Evolutionary conservation across 2,329 filamentous ascomycete genomes (phyloP).

Genomic region (Dryadomyces quercus-mongolicae): DNA sequence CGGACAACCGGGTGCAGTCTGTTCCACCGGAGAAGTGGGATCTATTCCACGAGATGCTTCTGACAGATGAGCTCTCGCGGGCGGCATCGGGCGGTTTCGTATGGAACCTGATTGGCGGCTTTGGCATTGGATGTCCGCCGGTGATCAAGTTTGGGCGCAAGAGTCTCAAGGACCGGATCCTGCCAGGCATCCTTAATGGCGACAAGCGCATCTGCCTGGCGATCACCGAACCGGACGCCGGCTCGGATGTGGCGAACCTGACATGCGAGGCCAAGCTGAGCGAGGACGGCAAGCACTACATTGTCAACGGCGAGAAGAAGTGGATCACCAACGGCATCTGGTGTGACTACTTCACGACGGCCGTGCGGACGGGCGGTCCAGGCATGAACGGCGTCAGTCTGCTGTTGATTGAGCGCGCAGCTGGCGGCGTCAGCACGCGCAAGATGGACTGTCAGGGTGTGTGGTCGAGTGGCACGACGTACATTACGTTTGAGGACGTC

Average conservation of each 20-base stretch:
- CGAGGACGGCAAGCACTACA: slow-evolving; percentile 96
- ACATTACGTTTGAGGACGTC: slow-evolving; percentile 97
- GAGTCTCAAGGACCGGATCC: slow-evolving; percentile 70
- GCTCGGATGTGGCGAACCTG: slow-evolving; percentile 88
- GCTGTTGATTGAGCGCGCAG: slow-evolving; percentile 77
- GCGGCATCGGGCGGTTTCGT: slow-evolving; percentile 84
- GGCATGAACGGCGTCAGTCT: slow-evolving; percentile 92
- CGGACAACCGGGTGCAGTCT: slow-evolving; percentile 57
- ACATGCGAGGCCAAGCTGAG: slow-evolving; percentile 91
- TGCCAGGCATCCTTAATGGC: slow-evolving; percentile 77
- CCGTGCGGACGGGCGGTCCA: slow-evolving; percentile 74
- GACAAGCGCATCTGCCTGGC: slow-evolving; percentile 97
- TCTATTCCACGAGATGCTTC: slow-evolving; percentile 91
- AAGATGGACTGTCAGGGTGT: slow-evolving; percentile 99
- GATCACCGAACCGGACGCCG: slow-evolving; percentile 93
- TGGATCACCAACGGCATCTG: slow-evolving; percentile 99
- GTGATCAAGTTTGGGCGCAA: slow-evolving; percentile 86
- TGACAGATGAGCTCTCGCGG: slow-evolving; percentile 90
- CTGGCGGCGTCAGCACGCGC: slow-evolving; percentile 78
- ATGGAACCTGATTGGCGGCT: slow-evolving; percentile 96
- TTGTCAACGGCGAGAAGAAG: slow-evolving; percentile 99
- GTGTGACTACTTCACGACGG: slow-evolving; percentile 95
- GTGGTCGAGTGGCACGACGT: slow-evolving; percentile 89
- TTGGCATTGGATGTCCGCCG: slow-evolving; percentile 86
- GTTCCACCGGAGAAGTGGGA: slow-evolving; percentile 89